Percentiles rank a stretch among this genome's conserved stretches.
phyloP scores from a whole-genome alignment of 2,329 filamentous ascomycete genomes.

The Chrysoporthe austroafricana region DNA sequence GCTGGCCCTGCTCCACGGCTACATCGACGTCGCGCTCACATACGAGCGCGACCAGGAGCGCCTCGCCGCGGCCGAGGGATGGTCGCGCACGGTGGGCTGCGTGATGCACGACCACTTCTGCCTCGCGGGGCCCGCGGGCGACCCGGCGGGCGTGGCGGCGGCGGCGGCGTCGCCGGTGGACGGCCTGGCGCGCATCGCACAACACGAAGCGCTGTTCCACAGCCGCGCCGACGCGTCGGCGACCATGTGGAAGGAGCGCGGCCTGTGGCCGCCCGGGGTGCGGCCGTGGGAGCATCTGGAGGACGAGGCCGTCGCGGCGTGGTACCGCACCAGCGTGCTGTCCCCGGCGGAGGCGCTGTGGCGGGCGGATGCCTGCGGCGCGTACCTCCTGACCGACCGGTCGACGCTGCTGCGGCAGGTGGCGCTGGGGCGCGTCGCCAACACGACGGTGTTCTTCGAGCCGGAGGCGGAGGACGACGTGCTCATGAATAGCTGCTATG shows the following conservation, averaged over 20 bases:
- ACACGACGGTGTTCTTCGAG: slow-evolving; percentile 23
- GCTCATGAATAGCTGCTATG: slow-evolving; percentile 27
- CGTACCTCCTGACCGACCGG: slow-evolving; percentile 26
- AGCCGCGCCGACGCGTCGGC: slow-evolving; percentile 24
- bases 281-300: slow-evolving; percentile 16
- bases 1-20: slow-evolving; percentile 23
- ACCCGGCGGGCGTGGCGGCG: slow-evolving; percentile 15
- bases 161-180: neutral
- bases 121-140: slow-evolving; percentile 19
- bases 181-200: slow-evolving; percentile 12
- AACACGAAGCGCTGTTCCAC: slow-evolving; percentile 11
- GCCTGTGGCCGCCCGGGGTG: slow-evolving; percentile 13
- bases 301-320: neutral
- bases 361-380: slow-evolving; percentile 14
- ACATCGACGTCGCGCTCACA: slow-evolving; percentile 25
- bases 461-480: slow-evolving; percentile 15
- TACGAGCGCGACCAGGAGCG: slow-evolving; percentile 27
- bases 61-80: slow-evolving; percentile 24
- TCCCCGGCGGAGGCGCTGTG: slow-evolving; percentile 22
- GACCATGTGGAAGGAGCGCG: slow-evolving; percentile 26
- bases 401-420: slow-evolving; percentile 27
- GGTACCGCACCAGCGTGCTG: slow-evolving; percentile 22
- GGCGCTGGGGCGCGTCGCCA: slow-evolving; percentile 10
- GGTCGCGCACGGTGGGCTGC: slow-evolving; percentile 21
- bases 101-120: slow-evolving; percentile 29